phyloP scores from a whole-genome alignment of 257 asterid genomes.

The Fraxinus cuspidata region DNA sequence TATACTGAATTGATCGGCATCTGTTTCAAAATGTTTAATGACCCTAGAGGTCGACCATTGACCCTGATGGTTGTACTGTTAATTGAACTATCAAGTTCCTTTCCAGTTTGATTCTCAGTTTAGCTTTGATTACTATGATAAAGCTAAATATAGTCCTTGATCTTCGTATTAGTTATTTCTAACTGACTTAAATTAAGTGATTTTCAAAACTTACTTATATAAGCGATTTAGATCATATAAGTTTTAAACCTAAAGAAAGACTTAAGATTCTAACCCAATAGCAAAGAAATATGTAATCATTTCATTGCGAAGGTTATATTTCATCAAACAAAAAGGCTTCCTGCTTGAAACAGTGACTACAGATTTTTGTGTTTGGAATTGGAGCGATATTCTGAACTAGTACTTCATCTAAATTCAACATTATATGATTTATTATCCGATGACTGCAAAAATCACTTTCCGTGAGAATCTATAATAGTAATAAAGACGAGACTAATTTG shows the following conservation, averaged over 20 bases:
- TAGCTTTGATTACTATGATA: not conserved
- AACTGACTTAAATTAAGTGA: not conserved
- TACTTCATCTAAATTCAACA: not conserved
- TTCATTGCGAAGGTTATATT: not conserved
- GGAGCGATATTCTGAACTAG: not conserved
- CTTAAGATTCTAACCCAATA: not conserved
- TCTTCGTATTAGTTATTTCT: not conserved
- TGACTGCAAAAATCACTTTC: not conserved
- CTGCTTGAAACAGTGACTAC: not conserved
- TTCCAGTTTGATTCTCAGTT: not conserved
- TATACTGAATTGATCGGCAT: not conserved
- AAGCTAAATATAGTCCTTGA: not conserved
- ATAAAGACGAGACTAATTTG: not conserved
- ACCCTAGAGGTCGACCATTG: not conserved
- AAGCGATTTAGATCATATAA: not conserved
- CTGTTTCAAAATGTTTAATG: not conserved
- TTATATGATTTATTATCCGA: not conserved
- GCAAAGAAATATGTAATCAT: not conserved
- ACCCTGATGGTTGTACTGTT: not conserved
- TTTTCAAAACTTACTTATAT: not conserved
- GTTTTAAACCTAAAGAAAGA: not conserved
- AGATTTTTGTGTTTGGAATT: not conserved
- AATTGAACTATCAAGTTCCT: not conserved
- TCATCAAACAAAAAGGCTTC: not conserved
- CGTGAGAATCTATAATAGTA: not conserved